Evolutionary conservation across 2,329 filamentous ascomycete species (phyloP).

Genomic region (Sporothrix phasma): DNA sequence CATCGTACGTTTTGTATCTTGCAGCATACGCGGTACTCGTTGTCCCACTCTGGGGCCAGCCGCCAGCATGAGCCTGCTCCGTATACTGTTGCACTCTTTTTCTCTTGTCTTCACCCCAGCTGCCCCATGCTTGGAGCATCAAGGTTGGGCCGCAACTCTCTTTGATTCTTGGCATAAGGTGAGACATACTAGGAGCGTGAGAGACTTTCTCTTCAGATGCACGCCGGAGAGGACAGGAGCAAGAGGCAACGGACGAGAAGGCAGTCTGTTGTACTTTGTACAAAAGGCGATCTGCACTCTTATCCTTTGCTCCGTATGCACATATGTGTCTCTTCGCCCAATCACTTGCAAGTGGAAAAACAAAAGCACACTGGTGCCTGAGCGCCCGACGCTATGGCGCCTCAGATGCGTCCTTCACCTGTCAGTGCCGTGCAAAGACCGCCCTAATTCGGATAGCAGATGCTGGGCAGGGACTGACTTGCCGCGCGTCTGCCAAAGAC

Average conservation of each 20-base stretch:
- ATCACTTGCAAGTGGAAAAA: background rate
- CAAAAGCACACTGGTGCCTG: background rate
- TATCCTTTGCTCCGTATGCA: no score
- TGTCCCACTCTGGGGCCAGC: background rate
- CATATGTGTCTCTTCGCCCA: no score
- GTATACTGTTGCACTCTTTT: background rate
- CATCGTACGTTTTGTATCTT: conserved; percentile 3
- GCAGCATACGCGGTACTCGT: no score
- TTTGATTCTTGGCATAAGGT: background rate
- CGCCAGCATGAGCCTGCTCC: background rate
- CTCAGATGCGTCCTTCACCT: no score
- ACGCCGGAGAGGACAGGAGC: background rate
- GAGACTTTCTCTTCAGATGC: no score
- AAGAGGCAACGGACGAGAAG: no score
- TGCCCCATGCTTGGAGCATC: background rate
- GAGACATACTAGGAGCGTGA: background rate
- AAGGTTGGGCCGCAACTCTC: background rate
- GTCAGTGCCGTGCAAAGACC: background rate
- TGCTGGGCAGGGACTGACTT: background rate
- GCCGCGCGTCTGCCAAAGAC: background rate
- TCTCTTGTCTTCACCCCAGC: background rate
- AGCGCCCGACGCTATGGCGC: no score
- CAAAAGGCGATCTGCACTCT: no score
- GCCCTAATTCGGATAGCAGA: background rate
- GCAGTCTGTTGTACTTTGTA: no score